A percentile compares a stretch with the other conserved stretches of the same genome.
These are phyloP conservation scores for Leishmania tropica DNA, from an alignment of 208 protist genomes.

Conservation along the genomic window DNA sequence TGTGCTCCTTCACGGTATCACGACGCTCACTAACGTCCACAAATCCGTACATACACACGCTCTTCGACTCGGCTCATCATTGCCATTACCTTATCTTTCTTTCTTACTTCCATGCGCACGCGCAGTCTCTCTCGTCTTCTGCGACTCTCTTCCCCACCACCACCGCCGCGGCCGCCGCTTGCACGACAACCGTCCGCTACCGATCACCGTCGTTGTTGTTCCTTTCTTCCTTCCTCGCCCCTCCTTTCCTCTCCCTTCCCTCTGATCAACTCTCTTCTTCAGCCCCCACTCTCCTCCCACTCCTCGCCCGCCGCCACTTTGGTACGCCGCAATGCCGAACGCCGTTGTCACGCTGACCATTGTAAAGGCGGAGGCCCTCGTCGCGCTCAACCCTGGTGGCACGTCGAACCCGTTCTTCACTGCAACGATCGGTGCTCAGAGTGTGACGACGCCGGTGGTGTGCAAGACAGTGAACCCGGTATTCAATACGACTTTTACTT, in stretches of 20 bases:
- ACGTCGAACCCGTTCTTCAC: slow-evolving; percentile 79
- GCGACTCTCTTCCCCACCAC: too few species aligned
- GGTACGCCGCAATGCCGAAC: slow-evolving; percentile 20
- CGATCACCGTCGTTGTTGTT: neutral
- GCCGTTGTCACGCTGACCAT: slow-evolving; percentile 50
- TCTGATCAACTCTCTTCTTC: neutral
- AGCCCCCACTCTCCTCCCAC: neutral
- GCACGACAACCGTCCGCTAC: neutral
- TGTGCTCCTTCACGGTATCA: neutral
- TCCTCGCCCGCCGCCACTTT: neutral
- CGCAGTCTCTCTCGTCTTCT: too few species aligned
- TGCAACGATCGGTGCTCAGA: slow-evolving; percentile 54
- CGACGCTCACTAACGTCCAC: neutral
- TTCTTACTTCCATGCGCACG: neutral
- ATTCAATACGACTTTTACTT: slow-evolving; percentile 64
- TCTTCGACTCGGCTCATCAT: neutral
- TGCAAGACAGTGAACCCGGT: slow-evolving; percentile 55
- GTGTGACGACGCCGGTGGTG: slow-evolving; percentile 42
- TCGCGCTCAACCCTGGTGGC: slow-evolving; percentile 68
- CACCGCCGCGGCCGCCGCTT: neutral
- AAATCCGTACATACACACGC: neutral
- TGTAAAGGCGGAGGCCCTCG: slow-evolving; percentile 58
- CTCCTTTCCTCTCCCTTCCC: too few species aligned
- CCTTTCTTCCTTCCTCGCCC: neutral
- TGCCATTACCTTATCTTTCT: neutral